Evolutionary conservation across 73 alveolate genomes (phyloP).

Genomic region (Paramecium biaurelia): DNA sequence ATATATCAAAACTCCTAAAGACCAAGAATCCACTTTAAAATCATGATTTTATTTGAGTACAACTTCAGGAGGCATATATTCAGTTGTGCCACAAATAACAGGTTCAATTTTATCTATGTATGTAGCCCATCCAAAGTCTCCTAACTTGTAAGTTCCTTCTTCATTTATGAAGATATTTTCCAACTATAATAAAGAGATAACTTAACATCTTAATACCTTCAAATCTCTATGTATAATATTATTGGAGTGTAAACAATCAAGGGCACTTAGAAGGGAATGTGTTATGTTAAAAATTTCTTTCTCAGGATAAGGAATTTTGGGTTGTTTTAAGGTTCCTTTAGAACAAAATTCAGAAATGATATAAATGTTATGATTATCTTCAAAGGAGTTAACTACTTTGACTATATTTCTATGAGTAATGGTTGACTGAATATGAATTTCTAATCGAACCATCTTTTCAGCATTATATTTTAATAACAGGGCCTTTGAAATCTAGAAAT

Average conservation of each 20-base stretch:
- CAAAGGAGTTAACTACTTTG: neutral
- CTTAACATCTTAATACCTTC: neutral
- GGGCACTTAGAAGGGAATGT: neutral
- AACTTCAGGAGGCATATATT: constrained; percentile 94
- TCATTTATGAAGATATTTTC: constrained; percentile 12
- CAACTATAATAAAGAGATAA: neutral
- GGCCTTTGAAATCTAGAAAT: constrained; percentile 32
- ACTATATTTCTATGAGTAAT: constrained; percentile 10
- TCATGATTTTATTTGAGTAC: constrained; percentile 73
- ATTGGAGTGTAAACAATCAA: constrained; percentile 15
- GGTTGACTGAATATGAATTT: neutral
- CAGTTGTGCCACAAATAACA: constrained; percentile 74
- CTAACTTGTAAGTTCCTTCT: neutral
- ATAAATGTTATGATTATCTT: neutral
- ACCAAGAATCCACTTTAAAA: constrained; percentile 83
- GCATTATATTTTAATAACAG: neutral
- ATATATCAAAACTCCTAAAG: constrained; percentile 81
- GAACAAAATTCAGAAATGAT: constrained; percentile 32
- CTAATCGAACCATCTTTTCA: constrained; percentile 3
- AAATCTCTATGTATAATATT: constrained; percentile 6
- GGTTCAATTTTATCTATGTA: neutral
- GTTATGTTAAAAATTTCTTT: neutral
- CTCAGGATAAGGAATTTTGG: neutral
- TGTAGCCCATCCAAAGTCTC: constrained; percentile 51
- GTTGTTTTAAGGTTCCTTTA: neutral